Base-by-base conservation (phyloP, 306 rosid genomes). In the Dalbergia cochinchinensis region DNA sequence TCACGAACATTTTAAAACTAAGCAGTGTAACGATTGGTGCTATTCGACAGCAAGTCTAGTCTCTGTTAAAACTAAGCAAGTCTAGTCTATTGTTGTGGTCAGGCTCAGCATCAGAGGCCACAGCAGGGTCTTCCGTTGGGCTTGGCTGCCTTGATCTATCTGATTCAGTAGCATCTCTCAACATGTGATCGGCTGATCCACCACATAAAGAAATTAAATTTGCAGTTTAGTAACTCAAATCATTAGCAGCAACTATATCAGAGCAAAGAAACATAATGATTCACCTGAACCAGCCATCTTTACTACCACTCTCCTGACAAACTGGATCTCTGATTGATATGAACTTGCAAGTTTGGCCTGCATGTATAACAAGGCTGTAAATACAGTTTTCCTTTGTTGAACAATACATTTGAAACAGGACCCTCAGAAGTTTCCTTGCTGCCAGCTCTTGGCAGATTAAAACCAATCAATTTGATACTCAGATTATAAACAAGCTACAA, bases 251-350 rank as follows among this genome's bases (percentile, higher is more conserved):
- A 18, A 41, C 13, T 33, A 63, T 41, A 12, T 42, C 42, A 70
- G 8, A 69, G 15, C 51, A 51, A 54, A 62, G 62, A 47, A 77
- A 60, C 76, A 22, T 12, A 62, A 13, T 51, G 77, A 72, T 59
- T 85, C 73, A 92, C 99, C 99, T 87, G 95, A 89, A 78, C 90
- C 85, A 78, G 82, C 75, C 60, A 89, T 69, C 85, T 82, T 90
- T 82, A 73, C 50, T 37, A 88, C 6, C 50, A 91, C 53, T 31
- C 59, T 82, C 86, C 65, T 85, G 39, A 88, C 92, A 68, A 82
- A 86, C 74, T 88, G 82, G 63, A 92, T 86, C 80, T 92, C 95
- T 14, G 85, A 62, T 82, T 86, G 88, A 84, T 91, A 82, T 73
- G 92, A 83, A 48, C 74, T 83, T 19, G 86, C 60, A 57, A 90